Conservation (phyloP, 1,284 basidiomycete species). For the Cronartium quercuum region DNA sequence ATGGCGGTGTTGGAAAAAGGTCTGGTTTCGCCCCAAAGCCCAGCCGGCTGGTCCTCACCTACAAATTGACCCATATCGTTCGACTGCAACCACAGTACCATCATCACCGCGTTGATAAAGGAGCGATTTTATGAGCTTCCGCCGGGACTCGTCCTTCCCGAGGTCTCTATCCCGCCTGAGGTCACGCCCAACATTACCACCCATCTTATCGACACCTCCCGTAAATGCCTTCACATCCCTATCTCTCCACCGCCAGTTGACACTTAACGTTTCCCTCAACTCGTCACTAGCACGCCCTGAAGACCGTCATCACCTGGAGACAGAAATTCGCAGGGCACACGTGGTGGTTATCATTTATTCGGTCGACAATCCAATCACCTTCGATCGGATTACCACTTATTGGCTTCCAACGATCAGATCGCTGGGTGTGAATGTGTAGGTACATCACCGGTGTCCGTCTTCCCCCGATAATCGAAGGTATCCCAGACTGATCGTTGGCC, state of each 20-base stretch:
- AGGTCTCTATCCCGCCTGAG: conserved; percentile 91
- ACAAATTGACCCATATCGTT: not conserved
- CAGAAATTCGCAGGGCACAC: conserved; percentile 90
- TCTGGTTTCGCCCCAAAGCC: not conserved
- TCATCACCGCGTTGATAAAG: conserved; percentile 75
- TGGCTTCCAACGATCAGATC: conserved; percentile 97
- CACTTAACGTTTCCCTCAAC: not conserved
- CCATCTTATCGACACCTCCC: conserved; percentile 88
- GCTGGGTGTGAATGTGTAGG: conserved; percentile 78
- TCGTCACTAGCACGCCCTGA: conserved; percentile 61
- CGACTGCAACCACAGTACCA: conserved; percentile 53
- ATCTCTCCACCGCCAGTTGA: too few relatives aligned
- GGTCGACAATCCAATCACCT: conserved; percentile 88
- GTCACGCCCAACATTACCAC: conserved; percentile 93
- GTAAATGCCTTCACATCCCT: conserved; percentile 54
- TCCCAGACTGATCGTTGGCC: not conserved
- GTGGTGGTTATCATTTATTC: conserved; percentile 97
- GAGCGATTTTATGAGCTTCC: conserved; percentile 43
- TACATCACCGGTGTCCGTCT: conserved; percentile 9
- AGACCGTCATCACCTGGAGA: conserved; percentile 79
- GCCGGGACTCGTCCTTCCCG: conserved; percentile 80
- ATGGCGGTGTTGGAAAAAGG: conserved; percentile 39
- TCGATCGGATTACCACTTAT: conserved; percentile 94
- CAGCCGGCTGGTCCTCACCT: not conserved
- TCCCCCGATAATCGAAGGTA: not conserved